phyloP scores from a whole-genome alignment of 2,329 filamentous ascomycete genomes.

The Neopestalotiopsis sp. region DNA sequence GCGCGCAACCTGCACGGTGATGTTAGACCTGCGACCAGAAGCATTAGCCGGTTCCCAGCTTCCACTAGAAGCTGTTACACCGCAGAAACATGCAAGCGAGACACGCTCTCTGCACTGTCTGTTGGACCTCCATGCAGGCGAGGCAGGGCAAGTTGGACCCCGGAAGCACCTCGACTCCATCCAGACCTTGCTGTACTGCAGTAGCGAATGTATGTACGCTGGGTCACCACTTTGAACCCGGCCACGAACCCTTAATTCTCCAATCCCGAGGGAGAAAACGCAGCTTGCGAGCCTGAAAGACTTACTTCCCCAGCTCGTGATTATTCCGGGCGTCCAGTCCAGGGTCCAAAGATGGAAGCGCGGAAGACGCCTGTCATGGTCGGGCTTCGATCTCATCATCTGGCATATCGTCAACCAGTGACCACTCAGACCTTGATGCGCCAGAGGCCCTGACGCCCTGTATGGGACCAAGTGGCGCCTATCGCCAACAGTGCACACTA shows the following conservation, averaged over 20 bases:
- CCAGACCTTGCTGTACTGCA: background rate
- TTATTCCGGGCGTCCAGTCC: background rate
- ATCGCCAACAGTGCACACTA: conserved; percentile 17
- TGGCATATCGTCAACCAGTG: background rate
- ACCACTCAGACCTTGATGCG: background rate
- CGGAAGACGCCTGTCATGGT: conserved; percentile 1
- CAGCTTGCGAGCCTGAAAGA: background rate
- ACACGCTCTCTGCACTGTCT: background rate
- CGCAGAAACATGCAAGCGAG: conserved; percentile 10
- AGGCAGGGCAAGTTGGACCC: background rate
- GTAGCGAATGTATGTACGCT: background rate
- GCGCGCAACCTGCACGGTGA: conserved; percentile 15
- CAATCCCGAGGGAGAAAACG: background rate
- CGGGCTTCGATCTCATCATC: conserved; percentile 11
- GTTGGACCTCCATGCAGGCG: conserved; percentile 15
- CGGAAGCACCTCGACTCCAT: conserved; percentile 3
- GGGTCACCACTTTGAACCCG: background rate
- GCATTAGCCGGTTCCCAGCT: background rate
- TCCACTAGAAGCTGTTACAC: conserved; percentile 15
- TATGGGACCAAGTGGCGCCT: conserved; percentile 22
- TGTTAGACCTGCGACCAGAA: background rate
- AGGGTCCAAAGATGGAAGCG: background rate
- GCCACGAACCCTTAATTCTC: background rate
- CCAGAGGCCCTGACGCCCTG: background rate
- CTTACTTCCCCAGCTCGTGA: background rate